Evolutionary conservation across 2,329 filamentous ascomycete genomes (phyloP).

Genomic region (Sclerotinia nivalis): DNA sequence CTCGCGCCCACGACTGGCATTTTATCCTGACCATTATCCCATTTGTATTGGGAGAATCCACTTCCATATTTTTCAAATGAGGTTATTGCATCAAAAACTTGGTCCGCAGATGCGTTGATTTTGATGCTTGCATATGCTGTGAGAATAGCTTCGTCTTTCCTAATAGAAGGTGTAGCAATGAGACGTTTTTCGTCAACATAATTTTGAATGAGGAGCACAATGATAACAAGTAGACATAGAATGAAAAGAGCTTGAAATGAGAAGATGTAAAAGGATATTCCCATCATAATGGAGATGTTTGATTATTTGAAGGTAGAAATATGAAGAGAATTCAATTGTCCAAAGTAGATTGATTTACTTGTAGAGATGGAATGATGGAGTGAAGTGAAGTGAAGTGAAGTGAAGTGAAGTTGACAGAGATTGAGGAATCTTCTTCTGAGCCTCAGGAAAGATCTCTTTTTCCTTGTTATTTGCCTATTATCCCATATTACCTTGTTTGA

Average conservation of each 20-base stretch:
- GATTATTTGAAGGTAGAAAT: background rate
- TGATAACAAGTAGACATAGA: slow-evolving; percentile 24
- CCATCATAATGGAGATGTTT: slow-evolving; percentile 1
- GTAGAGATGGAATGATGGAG: background rate
- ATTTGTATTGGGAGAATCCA: slow-evolving; percentile 28
- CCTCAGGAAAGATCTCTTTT: background rate
- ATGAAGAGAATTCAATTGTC: background rate
- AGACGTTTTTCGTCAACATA: slow-evolving; percentile 22
- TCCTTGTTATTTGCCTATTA: background rate
- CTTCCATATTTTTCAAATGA: slow-evolving; percentile 29
- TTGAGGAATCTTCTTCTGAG: background rate
- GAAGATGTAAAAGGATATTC: slow-evolving; percentile 7
- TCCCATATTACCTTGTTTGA: background rate
- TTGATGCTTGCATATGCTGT: slow-evolving; percentile 28
- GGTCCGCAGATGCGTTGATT: slow-evolving; percentile 31
- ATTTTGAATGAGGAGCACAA: slow-evolving; percentile 25
- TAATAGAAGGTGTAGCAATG: slow-evolving; percentile 28
- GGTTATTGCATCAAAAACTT: slow-evolving; percentile 29
- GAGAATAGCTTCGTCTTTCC: slow-evolving; percentile 25
- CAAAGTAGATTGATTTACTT: background rate
- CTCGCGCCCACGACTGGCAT: slow-evolving; percentile 28
- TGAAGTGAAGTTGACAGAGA: background rate
- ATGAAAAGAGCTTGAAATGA: slow-evolving; percentile 8
- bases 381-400: background rate
- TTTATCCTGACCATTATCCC: slow-evolving; percentile 26